phyloP scores from a whole-genome alignment of 805 yeast genomes.

The Barnettozyma wickerhamii region DNA sequence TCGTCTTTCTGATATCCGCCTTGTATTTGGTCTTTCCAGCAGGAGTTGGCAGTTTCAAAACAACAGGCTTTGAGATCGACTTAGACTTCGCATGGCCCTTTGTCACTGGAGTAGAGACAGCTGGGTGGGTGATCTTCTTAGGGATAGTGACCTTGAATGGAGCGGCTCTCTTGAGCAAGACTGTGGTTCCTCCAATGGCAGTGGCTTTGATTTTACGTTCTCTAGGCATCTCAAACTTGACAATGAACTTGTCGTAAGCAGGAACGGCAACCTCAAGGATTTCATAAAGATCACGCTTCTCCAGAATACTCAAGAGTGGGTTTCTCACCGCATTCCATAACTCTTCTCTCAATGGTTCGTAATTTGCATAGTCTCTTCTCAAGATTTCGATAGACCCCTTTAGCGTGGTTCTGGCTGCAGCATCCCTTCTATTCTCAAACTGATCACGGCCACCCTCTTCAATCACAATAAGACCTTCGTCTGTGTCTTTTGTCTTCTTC shows the following conservation, averaged over 20 bases:
- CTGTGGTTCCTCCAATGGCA: slow-evolving; percentile 44
- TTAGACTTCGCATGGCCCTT: slow-evolving; percentile 7
- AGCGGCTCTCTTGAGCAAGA: slow-evolving; percentile 57
- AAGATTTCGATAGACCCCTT: slow-evolving; percentile 63
- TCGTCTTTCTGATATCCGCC: slow-evolving; percentile 18
- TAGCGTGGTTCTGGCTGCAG: slow-evolving; percentile 57
- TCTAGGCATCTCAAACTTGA: slow-evolving; percentile 62
- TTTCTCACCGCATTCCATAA: slow-evolving; percentile 72
- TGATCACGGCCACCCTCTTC: slow-evolving; percentile 46
- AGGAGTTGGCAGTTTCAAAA: slow-evolving; percentile 2
- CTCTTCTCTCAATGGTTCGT: slow-evolving; percentile 51
- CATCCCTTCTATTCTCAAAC: slow-evolving; percentile 55
- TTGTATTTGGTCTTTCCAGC: slow-evolving; percentile 7
- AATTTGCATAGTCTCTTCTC: slow-evolving; percentile 50
- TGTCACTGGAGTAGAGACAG: slow-evolving; percentile 2
- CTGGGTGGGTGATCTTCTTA: slow-evolving; percentile 8
- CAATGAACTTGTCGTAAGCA: slow-evolving; percentile 56
- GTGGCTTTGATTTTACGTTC: slow-evolving; percentile 63
- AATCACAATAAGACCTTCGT: slow-evolving; percentile 43
- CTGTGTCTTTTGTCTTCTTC: slow-evolving; percentile 7
- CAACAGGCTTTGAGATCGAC: slow-evolving; percentile 3
- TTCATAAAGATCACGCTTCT: slow-evolving; percentile 59
- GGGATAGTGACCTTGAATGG: slow-evolving; percentile 19
- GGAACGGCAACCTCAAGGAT: slow-evolving; percentile 61
- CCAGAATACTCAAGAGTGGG: slow-evolving; percentile 52